Evolutionary conservation across 768 basidiomycete genomes (phyloP).

Genomic region (Boletus rex-veris): DNA sequence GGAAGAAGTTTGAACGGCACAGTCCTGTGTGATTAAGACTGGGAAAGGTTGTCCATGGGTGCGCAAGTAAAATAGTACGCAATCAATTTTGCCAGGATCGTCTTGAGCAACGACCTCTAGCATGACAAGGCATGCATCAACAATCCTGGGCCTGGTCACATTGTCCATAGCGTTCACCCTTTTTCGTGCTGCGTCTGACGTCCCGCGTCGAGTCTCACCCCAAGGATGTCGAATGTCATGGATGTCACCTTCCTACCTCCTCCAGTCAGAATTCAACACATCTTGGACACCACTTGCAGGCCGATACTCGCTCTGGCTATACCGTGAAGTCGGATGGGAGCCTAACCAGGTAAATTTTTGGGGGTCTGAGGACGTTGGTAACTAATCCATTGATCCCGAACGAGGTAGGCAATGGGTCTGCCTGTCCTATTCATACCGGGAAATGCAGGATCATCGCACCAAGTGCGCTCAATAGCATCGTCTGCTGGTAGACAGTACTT

Average conservation of each 20-base stretch:
- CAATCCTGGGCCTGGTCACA: slow-evolving; percentile 31
- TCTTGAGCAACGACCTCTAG: neutral
- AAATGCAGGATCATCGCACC: slow-evolving; percentile 92
- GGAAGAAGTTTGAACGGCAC: slow-evolving; percentile 29
- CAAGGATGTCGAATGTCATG: slow-evolving; percentile 96
- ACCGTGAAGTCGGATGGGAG: slow-evolving; percentile 89
- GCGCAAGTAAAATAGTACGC: too few relatives aligned
- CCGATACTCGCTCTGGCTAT: slow-evolving; percentile 85
- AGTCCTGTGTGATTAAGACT: neutral
- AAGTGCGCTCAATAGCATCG: slow-evolving; percentile 92
- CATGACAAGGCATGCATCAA: slow-evolving; percentile 13
- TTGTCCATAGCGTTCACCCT: slow-evolving; percentile 37
- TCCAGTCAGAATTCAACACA: slow-evolving; percentile 62
- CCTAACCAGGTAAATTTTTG: slow-evolving; percentile 44
- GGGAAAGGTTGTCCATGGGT: too few relatives aligned
- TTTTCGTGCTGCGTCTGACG: slow-evolving; percentile 43
- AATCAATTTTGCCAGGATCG: too few relatives aligned
- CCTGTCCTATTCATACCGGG: slow-evolving; percentile 98
- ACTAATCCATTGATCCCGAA: slow-evolving; percentile 2
- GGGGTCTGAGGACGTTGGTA: neutral
- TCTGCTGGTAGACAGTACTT: slow-evolving; percentile 83
- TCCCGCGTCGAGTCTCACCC: slow-evolving; percentile 59
- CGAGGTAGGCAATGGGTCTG: slow-evolving; percentile 42
- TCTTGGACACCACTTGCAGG: slow-evolving; percentile 68
- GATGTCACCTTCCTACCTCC: slow-evolving; percentile 89